These are phyloP conservation scores for Wallacemonas sp. DNA, from an alignment of 208 protist species.

Conservation along the genomic window DNA sequence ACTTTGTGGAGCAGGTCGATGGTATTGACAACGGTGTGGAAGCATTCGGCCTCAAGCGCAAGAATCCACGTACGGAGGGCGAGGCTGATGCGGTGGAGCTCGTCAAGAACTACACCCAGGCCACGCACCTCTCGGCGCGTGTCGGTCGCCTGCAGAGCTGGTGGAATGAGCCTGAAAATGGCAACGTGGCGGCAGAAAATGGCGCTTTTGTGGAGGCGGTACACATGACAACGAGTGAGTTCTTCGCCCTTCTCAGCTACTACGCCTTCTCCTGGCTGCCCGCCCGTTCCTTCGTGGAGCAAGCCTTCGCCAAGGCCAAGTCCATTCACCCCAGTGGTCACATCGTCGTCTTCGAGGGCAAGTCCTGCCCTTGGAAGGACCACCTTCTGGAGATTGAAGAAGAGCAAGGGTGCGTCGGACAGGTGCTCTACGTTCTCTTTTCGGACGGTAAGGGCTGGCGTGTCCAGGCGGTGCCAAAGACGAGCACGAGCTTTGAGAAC, in stretches of 20 bases:
- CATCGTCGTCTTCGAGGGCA: constrained; percentile 78
- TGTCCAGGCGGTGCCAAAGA: constrained; percentile 89
- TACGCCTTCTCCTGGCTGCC: constrained; percentile 92
- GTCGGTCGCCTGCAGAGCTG: constrained; percentile 82
- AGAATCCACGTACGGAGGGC: constrained; percentile 12
- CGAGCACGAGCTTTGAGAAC: constrained; percentile 64
- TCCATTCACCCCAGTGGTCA: constrained; percentile 59
- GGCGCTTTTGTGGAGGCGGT: constrained; percentile 86
- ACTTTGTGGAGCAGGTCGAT: constrained; percentile 94
- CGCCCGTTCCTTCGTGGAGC: constrained; percentile 79
- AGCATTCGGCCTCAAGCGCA: constrained; percentile 37
- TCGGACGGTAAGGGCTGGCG: constrained; percentile 88
- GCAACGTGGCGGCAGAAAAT: constrained; percentile 43
- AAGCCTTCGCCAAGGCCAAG: constrained; percentile 70
- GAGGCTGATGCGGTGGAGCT: constrained; percentile 20
- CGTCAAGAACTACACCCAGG: constrained; percentile 75
- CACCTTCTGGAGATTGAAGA: constrained; percentile 92
- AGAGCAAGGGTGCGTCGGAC: constrained; percentile 42
- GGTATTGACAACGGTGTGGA: constrained; percentile 95
- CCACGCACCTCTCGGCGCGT: constrained; percentile 75
- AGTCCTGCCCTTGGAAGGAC: constrained; percentile 93
- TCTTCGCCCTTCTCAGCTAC: constrained; percentile 83
- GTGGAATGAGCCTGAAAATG: constrained; percentile 88
- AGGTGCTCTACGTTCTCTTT: constrained; percentile 91
- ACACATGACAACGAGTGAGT: constrained; percentile 81